Base-by-base conservation (phyloP, 495 filamentous ascomycete species). In the Daldinia caldariorum region DNA sequence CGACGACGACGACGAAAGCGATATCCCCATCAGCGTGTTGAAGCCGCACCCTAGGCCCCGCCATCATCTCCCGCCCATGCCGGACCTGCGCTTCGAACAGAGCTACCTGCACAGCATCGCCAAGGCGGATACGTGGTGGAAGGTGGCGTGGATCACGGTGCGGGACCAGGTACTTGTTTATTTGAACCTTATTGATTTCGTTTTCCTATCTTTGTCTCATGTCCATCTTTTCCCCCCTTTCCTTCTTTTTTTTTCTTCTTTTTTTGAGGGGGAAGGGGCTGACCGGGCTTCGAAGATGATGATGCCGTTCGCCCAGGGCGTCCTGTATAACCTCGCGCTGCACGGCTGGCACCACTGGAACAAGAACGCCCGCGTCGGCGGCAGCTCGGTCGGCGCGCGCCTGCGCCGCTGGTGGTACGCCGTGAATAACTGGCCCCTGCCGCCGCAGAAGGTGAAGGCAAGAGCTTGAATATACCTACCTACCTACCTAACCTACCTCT, bases 61-160 rank as follows among this genome's bases (percentile, higher is more conserved):
- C 78, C 26, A 26, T 3, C 60, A 85, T 38, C 87, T 97, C 63
- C 92, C 92, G 57, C 94, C 96, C 0, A 80, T 99, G 73, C 95
- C 95, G 1, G 95, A 99, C 79, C 80, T 99, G 70, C 85, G 95
- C 56, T 98, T 98, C 79, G 95, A 99, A 83, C 95, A 99, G 85
- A 97, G 93, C 81, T 98, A 98, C 76, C 83, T 99, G 43, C 89
- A 89, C 53, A 94, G 92, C 77, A 88, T 99, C 60, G 86, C 88
- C 69, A 83, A 86, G 55, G 92, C 92, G 20, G 86, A 95, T 63
- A 89, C 87, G 29, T 92, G 87, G 88, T 88, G 89, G 79, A 87
- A 86, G 67, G 86, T 99, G 38, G 85, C 84, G 26, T 92, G 88
- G 86, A 94, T 98, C 67, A 98, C 95, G 18, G 76, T 90, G 53